These are phyloP conservation scores for Handroanthus guayacan DNA, from an alignment of 257 asterid species.

Conservation along the genomic window DNA sequence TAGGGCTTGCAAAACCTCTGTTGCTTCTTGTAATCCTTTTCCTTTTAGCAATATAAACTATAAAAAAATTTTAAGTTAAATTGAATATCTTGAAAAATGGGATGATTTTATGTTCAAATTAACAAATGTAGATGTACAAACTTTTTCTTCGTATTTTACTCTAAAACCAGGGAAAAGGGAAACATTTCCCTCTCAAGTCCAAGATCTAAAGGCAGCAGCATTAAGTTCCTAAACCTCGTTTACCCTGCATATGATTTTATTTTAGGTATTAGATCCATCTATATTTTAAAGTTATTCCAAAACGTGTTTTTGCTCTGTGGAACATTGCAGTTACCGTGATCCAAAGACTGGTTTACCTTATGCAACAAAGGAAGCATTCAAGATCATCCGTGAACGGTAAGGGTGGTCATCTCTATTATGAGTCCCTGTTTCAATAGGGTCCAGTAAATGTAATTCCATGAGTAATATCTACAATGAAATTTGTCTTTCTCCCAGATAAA, in stretches of 20 bases:
- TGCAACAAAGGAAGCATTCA: constrained; percentile 97
- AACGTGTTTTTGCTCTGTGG: constrained; percentile 26
- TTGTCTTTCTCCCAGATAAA: too few relatives aligned
- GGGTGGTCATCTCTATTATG: constrained; percentile 20
- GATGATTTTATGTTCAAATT: background rate
- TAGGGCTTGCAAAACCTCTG: constrained; percentile 8
- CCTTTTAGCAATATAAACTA: background rate
- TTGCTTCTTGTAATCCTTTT: background rate
- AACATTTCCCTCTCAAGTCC: background rate
- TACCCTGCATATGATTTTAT: constrained; percentile 8
- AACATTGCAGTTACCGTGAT: constrained; percentile 72
- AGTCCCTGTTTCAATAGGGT: constrained; percentile 8
- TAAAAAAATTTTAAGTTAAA: background rate
- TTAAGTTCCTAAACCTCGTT: constrained; percentile 9
- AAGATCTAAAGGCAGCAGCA: background rate
- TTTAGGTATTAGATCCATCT: constrained; percentile 6
- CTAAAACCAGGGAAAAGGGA: background rate
- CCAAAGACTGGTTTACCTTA: constrained; percentile 88
- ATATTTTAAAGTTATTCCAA: background rate
- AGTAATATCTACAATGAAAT: too few relatives aligned
- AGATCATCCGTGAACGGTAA: constrained; percentile 75
- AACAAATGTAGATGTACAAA: background rate
- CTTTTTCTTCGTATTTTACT: constrained; percentile 6
- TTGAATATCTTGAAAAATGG: constrained; percentile 1
- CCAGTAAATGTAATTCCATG: background rate